Evolutionary conservation across 257 asterid genomes (phyloP).

Genomic region (Fraxinus americana): DNA sequence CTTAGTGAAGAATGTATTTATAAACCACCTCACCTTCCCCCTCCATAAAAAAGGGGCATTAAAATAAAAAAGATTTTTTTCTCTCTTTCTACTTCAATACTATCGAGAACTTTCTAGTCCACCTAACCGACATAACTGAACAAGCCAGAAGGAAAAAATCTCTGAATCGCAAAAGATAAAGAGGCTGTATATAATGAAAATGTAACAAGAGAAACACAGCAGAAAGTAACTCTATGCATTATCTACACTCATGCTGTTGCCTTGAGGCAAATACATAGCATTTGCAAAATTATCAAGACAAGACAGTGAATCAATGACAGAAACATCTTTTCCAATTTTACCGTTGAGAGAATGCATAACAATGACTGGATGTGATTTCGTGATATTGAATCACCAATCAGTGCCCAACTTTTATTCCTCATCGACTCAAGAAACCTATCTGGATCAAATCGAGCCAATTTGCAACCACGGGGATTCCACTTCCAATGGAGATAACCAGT

Average conservation of each 20-base stretch:
- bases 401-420: slow-evolving; percentile 72
- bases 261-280: not conserved
- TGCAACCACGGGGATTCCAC: slow-evolving; percentile 79
- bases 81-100: not conserved
- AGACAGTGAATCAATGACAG: not conserved
- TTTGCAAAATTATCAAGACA: not conserved
- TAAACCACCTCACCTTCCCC: not conserved
- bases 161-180: not conserved
- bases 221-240: not conserved
- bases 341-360: slow-evolving; percentile 76
- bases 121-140: too few relatives aligned
- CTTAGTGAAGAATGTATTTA: not conserved
- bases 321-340: slow-evolving; percentile 20
- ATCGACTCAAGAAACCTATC: slow-evolving; percentile 57
- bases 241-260: not conserved
- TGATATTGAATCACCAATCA: slow-evolving; percentile 82
- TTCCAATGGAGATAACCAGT: slow-evolving; percentile 69
- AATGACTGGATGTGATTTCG: slow-evolving; percentile 80
- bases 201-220: not conserved
- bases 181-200: not conserved
- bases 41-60: not conserved
- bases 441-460: slow-evolving; percentile 61
- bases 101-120: not conserved
- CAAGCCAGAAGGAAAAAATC: not conserved
- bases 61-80: too few relatives aligned